These are phyloP conservation scores for Pseudogymnoascus destructans DNA, from an alignment of 2,329 filamentous ascomycete genomes.

Conservation along the genomic window DNA sequence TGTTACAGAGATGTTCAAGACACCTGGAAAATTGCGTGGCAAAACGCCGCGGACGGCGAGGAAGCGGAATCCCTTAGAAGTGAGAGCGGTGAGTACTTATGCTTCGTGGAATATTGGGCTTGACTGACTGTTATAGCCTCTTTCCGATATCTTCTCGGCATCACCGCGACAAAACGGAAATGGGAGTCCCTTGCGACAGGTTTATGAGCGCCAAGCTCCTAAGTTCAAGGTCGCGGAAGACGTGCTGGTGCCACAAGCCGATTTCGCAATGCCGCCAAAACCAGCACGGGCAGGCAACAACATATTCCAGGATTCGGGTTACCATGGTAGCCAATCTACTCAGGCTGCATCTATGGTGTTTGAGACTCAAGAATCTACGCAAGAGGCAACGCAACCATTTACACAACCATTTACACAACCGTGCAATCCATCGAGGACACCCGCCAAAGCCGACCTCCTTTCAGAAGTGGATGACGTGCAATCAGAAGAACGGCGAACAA, in stretches of 20 bases:
- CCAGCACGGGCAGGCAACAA: slow-evolving; percentile 18
- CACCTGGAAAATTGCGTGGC: slow-evolving; percentile 68
- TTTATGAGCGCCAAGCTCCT: slow-evolving; percentile 27
- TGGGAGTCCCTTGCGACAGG: slow-evolving; percentile 29
- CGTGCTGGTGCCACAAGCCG: slow-evolving; percentile 18
- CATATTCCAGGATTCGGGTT: slow-evolving; percentile 50
- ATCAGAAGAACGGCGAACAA: slow-evolving; percentile 18
- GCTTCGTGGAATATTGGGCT: neutral
- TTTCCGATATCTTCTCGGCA: slow-evolving; percentile 45
- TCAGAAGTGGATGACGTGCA: slow-evolving; percentile 9
- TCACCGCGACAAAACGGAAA: slow-evolving; percentile 39
- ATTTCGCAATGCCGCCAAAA: slow-evolving; percentile 11
- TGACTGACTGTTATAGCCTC: slow-evolving; percentile 33
- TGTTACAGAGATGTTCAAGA: slow-evolving; percentile 92
- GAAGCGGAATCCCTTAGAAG: slow-evolving; percentile 44
- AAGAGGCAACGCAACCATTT: neutral
- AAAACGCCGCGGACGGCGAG: slow-evolving; percentile 64
- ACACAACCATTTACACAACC: slow-evolving; percentile 16
- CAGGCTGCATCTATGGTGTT: slow-evolving; percentile 9
- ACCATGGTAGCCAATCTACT: slow-evolving; percentile 49
- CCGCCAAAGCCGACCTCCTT: neutral
- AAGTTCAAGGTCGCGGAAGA: slow-evolving; percentile 49
- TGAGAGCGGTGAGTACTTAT: slow-evolving; percentile 45
- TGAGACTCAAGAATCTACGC: neutral
- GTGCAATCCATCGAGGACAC: slow-evolving; percentile 26